A percentile compares a stretch with the other conserved stretches of the same genome.
Evolutionary conservation across 371 early-diverging fungal genomes (phyloP).

Genomic region (Blastocladiella emersonii): DNA sequence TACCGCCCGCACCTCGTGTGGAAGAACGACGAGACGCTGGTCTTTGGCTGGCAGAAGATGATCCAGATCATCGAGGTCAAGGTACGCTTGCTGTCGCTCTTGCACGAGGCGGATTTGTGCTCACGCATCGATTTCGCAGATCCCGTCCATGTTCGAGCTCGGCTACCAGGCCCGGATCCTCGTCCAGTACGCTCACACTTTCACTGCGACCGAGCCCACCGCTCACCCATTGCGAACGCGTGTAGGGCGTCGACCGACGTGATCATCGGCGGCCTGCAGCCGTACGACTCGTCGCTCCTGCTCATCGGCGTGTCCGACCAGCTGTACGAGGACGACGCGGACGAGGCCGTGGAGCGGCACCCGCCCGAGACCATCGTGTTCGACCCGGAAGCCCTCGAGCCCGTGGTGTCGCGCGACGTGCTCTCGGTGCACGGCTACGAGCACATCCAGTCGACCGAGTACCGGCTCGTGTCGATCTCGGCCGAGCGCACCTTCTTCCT

Average conservation of each 20-base stretch:
- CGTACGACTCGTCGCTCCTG: background rate
- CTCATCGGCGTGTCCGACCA: background rate
- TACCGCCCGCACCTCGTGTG: constrained; percentile 75
- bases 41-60: constrained; percentile 87
- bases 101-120: too few relatives aligned
- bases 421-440: constrained; percentile 66
- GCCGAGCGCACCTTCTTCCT: constrained; percentile 56
- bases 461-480: constrained; percentile 38
- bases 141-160: background rate
- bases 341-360: background rate
- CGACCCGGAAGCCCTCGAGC: background rate
- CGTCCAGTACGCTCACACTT: background rate
- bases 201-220: too few relatives aligned
- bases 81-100: too few relatives aligned
- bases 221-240: background rate
- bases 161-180: background rate
- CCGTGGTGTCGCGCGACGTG: constrained; percentile 68
- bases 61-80: constrained; percentile 44
- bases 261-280: background rate
- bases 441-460: constrained; percentile 81
- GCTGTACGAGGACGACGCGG: background rate
- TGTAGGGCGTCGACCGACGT: background rate
- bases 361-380: background rate
- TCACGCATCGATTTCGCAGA: background rate
- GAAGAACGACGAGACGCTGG: constrained; percentile 55